Conservation (phyloP, 306 rosid species). For the Prosopis cineraria region DNA sequence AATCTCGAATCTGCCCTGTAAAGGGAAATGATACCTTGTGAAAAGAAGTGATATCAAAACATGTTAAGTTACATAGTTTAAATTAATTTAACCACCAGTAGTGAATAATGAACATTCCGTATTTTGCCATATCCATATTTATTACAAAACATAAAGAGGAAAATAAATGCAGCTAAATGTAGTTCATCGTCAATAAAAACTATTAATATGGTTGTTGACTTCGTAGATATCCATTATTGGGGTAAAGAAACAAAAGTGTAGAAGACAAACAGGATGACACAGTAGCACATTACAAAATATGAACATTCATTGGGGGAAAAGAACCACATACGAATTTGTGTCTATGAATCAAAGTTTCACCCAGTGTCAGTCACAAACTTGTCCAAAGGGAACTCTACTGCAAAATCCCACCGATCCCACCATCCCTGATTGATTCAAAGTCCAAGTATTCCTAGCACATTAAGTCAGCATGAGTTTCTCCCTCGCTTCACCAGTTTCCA, state of each 20-base stretch:
- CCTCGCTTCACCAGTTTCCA: background rate
- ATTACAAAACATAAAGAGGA: background rate
- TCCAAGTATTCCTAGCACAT: background rate
- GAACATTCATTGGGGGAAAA: background rate
- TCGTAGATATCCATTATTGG: slow-evolving; percentile 15
- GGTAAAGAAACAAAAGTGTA: too few species aligned
- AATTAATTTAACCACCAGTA: background rate
- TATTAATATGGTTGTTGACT: slow-evolving; percentile 2
- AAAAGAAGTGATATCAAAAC: slow-evolving; percentile 29
- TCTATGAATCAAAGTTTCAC: background rate
- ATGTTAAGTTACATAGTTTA: background rate
- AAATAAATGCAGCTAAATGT: background rate
- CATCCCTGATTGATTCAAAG: background rate
- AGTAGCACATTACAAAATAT: background rate
- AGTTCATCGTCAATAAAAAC: background rate
- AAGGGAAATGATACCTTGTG: slow-evolving; percentile 7
- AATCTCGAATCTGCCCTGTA: slow-evolving; percentile 80
- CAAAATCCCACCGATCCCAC: background rate
- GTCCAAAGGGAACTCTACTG: background rate
- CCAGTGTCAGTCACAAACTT: background rate
- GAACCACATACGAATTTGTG: background rate
- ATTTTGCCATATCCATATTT: background rate
- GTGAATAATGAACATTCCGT: background rate
- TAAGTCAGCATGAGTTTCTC: background rate
- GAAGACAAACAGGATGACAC: background rate